phyloP scores from a whole-genome alignment of 805 yeast genomes.

The Metschnikowia continentalis region DNA sequence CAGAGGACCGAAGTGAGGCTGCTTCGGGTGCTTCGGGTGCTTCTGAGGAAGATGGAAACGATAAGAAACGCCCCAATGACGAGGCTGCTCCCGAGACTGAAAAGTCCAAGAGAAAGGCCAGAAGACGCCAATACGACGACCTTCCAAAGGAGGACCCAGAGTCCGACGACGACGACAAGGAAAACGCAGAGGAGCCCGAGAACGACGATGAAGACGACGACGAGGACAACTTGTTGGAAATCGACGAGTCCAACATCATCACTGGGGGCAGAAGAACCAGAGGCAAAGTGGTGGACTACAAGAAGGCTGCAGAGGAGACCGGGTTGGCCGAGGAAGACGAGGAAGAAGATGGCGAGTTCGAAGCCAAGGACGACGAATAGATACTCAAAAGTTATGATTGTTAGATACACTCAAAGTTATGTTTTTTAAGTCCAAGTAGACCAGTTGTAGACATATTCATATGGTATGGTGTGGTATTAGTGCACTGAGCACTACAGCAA shows the following conservation, averaged over 20 bases:
- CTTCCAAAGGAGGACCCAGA: conserved; percentile 49
- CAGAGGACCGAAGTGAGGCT: background rate
- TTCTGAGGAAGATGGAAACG: background rate
- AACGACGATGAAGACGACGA: conserved; percentile 62
- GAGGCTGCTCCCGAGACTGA: conserved; percentile 14
- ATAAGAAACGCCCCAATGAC: background rate
- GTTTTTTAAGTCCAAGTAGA: background rate
- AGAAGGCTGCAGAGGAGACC: conserved; percentile 72
- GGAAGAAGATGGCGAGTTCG: conserved; percentile 50
- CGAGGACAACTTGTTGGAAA: conserved; percentile 76
- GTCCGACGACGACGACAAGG: conserved; percentile 26
- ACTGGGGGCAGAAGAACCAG: conserved; percentile 86
- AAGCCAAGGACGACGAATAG: conserved; percentile 32
- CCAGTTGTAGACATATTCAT: too few species aligned
- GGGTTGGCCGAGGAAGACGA: conserved; percentile 49
- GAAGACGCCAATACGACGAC: conserved; percentile 59
- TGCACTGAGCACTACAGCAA: background rate
- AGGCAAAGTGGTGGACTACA: conserved; percentile 81
- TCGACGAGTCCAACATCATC: conserved; percentile 79
- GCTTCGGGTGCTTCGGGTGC: too few species aligned
- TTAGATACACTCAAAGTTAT: background rate
- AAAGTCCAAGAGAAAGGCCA: conserved; percentile 46
- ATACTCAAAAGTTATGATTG: too few species aligned
- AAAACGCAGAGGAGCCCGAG: conserved; percentile 42
- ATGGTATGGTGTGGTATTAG: too few species aligned